These are phyloP conservation scores for Madurella mycetomatis DNA, from an alignment of 2,329 filamentous ascomycete genomes.

Conservation along the genomic window DNA sequence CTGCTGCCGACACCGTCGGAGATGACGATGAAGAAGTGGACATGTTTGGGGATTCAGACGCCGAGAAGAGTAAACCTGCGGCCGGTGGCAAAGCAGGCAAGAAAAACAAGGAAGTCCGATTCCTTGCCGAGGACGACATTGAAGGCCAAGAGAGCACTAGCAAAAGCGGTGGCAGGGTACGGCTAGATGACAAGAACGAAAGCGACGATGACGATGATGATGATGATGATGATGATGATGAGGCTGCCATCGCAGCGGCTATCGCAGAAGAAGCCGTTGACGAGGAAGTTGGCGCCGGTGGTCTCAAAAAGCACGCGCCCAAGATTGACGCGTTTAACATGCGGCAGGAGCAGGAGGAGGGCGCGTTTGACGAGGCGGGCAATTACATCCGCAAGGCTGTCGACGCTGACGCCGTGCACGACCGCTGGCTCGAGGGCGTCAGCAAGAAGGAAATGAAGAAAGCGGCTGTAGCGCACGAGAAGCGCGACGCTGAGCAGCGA, in stretches of 20 bases:
- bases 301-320: conserved; percentile 87
- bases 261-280: conserved; percentile 73
- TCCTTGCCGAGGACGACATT: conserved; percentile 60
- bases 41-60: conserved; percentile 74
- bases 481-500: conserved; percentile 71
- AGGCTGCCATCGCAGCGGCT: conserved; percentile 64
- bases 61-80: conserved; percentile 42
- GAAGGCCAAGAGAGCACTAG: conserved; percentile 73
- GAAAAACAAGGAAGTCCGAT: conserved; percentile 59
- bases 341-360: conserved; percentile 83
- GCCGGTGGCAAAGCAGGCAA: conserved; percentile 40
- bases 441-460: conserved; percentile 91
- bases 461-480: conserved; percentile 82
- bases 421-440: conserved; percentile 86
- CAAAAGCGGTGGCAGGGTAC: conserved; percentile 68
- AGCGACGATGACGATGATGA: conserved; percentile 51
- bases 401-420: conserved; percentile 86
- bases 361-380: conserved; percentile 82
- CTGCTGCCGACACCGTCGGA: conserved; percentile 33
- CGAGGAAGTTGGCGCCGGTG: conserved; percentile 83
- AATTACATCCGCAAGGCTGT: conserved; percentile 87
- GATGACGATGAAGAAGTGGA: conserved; percentile 66
- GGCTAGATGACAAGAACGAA: conserved; percentile 50
- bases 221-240: conserved; percentile 58
- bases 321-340: conserved; percentile 97